These are phyloP conservation scores for Trametes meyenii DNA, from an alignment of 768 basidiomycete genomes.

Conservation along the genomic window DNA sequence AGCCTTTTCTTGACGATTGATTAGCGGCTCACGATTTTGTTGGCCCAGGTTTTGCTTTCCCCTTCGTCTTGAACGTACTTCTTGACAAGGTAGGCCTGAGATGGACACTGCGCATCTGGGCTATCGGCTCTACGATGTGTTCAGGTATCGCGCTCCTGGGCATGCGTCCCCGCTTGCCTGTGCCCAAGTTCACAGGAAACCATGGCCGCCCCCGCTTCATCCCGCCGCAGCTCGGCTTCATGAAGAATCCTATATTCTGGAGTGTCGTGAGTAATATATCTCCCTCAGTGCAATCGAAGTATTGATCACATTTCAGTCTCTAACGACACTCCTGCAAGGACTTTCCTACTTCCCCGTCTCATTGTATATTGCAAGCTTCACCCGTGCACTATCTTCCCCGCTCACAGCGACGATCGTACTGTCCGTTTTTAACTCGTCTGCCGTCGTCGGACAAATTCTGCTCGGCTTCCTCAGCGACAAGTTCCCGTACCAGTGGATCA, in stretches of 20 bases:
- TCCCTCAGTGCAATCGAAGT: not conserved
- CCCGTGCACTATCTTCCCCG: constrained; percentile 24
- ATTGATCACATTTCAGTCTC: constrained; percentile 2
- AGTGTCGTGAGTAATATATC: constrained; percentile 22
- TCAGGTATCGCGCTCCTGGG: constrained; percentile 24
- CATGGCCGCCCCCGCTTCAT: constrained; percentile 26
- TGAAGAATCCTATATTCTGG: constrained; percentile 27
- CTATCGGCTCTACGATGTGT: constrained; percentile 18
- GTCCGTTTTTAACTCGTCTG: constrained; percentile 30
- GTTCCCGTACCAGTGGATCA: constrained; percentile 30
- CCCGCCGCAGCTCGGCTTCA: constrained; percentile 27
- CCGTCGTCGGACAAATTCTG: constrained; percentile 30
- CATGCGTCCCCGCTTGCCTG: constrained; percentile 28
- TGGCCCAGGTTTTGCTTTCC: constrained; percentile 27
- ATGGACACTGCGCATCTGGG: constrained; percentile 30
- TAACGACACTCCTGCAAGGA: constrained; percentile 27
- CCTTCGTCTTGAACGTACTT: constrained; percentile 22
- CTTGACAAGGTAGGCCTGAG: constrained; percentile 23
- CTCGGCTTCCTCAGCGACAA: constrained; percentile 30
- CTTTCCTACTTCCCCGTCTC: constrained; percentile 33
- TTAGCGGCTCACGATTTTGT: no score
- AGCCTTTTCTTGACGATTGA: not conserved
- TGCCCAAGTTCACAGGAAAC: constrained; percentile 21
- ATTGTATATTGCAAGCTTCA: constrained; percentile 30
- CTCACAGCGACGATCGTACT: constrained; percentile 28